phyloP scores from a whole-genome alignment of 345 rosid genomes.

The Eucalyptus erythrocorys region DNA sequence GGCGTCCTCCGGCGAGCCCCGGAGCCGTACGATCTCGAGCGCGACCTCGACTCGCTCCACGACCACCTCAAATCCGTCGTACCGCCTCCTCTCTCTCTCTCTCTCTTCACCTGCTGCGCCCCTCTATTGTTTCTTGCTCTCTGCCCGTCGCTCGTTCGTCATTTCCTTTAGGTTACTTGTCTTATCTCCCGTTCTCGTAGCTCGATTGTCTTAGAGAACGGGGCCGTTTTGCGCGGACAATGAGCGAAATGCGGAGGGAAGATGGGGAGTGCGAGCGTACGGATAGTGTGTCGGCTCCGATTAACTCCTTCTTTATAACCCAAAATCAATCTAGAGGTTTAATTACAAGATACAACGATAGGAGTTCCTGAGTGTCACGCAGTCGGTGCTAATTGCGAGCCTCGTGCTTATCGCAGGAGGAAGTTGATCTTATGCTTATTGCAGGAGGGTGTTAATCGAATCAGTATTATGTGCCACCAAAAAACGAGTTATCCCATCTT shows the following conservation, averaged over 20 bases:
- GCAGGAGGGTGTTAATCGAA: not conserved
- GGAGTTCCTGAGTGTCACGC: not conserved
- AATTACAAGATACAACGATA: not conserved
- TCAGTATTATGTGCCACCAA: not conserved
- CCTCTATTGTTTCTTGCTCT: not conserved
- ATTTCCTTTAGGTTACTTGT: not conserved
- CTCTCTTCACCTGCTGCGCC: not conserved
- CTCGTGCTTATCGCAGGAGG: not conserved
- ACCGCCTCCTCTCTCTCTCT: not conserved
- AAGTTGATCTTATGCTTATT: not conserved
- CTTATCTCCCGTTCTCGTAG: not conserved
- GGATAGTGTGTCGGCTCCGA: not conserved
- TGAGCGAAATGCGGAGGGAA: not conserved
- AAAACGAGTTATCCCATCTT: not conserved
- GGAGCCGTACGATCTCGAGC: conserved; percentile 12
- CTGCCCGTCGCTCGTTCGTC: not conserved
- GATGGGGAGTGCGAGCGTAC: not conserved
- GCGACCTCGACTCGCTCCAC: conserved; percentile 29
- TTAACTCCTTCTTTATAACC: not conserved
- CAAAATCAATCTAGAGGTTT: not conserved
- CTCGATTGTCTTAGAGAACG: not conserved
- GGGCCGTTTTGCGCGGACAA: not conserved
- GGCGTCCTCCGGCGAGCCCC: conserved; percentile 23
- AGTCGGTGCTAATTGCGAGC: not conserved
- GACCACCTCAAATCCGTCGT: conserved; percentile 56